Base-by-base conservation (phyloP, 2,329 filamentous ascomycete species). In the Monilinia vaccinii-corymbosi region DNA sequence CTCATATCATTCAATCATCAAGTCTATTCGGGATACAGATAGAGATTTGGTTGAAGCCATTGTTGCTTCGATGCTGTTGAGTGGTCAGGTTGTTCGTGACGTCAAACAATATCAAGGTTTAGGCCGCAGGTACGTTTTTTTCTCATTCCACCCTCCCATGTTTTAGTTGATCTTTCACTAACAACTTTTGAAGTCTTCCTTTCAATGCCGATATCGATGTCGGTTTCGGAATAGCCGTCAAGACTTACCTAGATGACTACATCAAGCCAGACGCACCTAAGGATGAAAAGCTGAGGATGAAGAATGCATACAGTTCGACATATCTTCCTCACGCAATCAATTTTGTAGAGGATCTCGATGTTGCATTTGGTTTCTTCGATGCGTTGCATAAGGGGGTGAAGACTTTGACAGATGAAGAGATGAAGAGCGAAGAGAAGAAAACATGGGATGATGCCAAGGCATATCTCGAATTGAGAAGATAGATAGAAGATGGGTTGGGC, bases 41-140 rank as follows among this genome's bases (percentile, higher is more conserved):
- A 84, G 94, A 51, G 91, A 96, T 71, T 76, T 97, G 40, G 77
- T 94, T 16, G 94, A 99, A 74, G 88, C 91, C 46, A 83, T 93
- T 64, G 79, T 92, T 23, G 86, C 86, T 7, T 87, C 88, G 34
- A 83, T 96, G 77, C 86, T 97, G 66, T 79, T 97, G 69, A 86
- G 86, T 67, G 90, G 86, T 8, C 89, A 95, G 69, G 88, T 86
- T 23, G 81, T 88, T 61, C 83, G 92, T 87, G 79, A 85, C 59
- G 77, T 81, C 14, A 58, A 65, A 14, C 86, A 79, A 59, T 74
- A 77, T 72, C 76, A 84, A 58, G 81, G 87, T 50, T 79, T 97
- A 61, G 86, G 86, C 65, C 81, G 89, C 65, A 83, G 82, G 90
- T 93, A 79, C 70, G 50, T 51, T 82, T 74, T 45, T 42, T 45